phyloP scores from a whole-genome alignment of 2,329 filamentous ascomycete species.

The Pestalotiopsis sp. region DNA sequence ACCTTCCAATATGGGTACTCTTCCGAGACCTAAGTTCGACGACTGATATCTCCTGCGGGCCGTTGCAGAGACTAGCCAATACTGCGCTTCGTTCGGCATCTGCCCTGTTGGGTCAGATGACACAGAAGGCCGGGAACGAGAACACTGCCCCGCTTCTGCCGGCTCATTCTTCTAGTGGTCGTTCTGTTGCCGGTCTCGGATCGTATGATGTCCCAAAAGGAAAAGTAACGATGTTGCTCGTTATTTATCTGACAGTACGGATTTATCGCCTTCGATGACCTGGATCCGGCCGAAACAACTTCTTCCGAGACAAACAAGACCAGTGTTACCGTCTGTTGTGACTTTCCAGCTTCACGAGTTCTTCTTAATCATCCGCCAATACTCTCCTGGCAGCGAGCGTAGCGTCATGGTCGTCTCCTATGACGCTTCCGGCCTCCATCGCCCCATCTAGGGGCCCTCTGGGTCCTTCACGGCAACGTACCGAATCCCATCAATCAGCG shows the following conservation, averaged over 20 bases:
- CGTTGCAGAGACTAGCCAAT: slow-evolving; percentile 76
- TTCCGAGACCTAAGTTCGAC: slow-evolving; percentile 73
- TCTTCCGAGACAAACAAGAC: slow-evolving; percentile 36
- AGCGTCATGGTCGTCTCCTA: too few relatives aligned
- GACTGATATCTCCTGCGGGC: slow-evolving; percentile 62
- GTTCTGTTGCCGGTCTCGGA: too few relatives aligned
- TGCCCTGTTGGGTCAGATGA: slow-evolving; percentile 17
- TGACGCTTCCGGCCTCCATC: too few relatives aligned
- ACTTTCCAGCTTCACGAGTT: too few relatives aligned
- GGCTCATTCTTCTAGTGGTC: slow-evolving; percentile 39
- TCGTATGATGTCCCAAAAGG: too few relatives aligned
- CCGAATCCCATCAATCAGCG: too few relatives aligned
- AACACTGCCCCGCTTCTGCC: slow-evolving; percentile 50
- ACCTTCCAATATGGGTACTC: slow-evolving; percentile 63
- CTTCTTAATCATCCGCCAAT: too few relatives aligned
- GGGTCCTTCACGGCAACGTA: too few relatives aligned
- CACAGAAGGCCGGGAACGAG: background rate
- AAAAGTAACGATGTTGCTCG: too few relatives aligned
- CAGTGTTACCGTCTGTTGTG: slow-evolving; percentile 26
- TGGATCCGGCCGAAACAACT: slow-evolving; percentile 33
- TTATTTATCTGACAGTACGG: too few relatives aligned
- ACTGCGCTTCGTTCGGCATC: slow-evolving; percentile 68
- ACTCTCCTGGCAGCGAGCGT: too few relatives aligned
- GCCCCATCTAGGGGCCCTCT: too few relatives aligned
- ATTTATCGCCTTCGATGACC: slow-evolving; percentile 12